A percentile compares a stretch with the other conserved stretches of the same genome.
Conservation (phyloP, 2,329 filamentous ascomycete species). For the Fusarium sp. region DNA sequence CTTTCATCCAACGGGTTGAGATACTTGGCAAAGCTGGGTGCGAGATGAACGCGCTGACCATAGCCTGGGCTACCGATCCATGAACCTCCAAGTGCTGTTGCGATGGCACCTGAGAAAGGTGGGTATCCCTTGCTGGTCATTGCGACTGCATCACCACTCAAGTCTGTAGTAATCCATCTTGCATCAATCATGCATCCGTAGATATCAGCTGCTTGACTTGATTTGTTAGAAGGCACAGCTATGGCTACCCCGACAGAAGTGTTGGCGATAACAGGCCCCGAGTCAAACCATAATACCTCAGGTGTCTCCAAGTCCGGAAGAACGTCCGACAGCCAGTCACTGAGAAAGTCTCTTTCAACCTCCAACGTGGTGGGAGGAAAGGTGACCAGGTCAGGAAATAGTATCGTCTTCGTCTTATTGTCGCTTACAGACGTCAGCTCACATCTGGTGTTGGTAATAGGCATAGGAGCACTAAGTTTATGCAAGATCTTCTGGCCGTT, state of each 20-base stretch:
- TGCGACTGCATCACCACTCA: constrained; percentile 32
- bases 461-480: constrained; percentile 21
- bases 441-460: constrained; percentile 32
- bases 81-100: constrained; percentile 24
- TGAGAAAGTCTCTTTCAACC: constrained; percentile 10
- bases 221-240: constrained; percentile 15
- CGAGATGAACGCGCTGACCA: constrained; percentile 27
- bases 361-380: constrained; percentile 22
- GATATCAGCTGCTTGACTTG: constrained; percentile 12
- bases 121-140: constrained; percentile 30
- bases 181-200: constrained; percentile 40
- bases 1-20: constrained; percentile 20
- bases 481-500: constrained; percentile 30
- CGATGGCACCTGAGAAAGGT: constrained; percentile 25
- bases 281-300: constrained; percentile 35
- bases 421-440: constrained; percentile 25
- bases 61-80: constrained; percentile 31
- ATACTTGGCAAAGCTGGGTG: constrained; percentile 30
- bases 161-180: constrained; percentile 23
- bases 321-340: constrained; percentile 11
- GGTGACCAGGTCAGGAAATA: constrained; percentile 28
- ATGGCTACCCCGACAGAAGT: constrained; percentile 26
- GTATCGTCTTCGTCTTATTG: not conserved
- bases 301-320: constrained; percentile 8
- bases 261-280: constrained; percentile 17